A percentile compares a stretch with the other conserved stretches of the same genome.
These are phyloP conservation scores for Chaetomium cochliodes DNA, from an alignment of 495 filamentous ascomycete genomes.

Conservation along the genomic window DNA sequence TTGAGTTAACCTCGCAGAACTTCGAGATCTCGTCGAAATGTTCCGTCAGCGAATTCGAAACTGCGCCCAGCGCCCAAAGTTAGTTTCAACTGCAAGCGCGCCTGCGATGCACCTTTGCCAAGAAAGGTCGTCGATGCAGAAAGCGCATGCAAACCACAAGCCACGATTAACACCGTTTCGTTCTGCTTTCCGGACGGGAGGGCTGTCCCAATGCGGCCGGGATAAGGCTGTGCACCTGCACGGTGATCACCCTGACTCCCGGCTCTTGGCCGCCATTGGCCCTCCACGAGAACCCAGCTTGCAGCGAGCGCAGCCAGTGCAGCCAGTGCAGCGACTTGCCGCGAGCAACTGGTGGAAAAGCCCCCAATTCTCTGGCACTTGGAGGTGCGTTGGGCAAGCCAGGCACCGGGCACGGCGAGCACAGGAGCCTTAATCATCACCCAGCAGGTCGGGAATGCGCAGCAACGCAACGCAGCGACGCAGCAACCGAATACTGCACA, in stretches of 20 bases:
- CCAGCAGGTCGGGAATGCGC: slow-evolving; percentile 33
- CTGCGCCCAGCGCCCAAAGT: background rate
- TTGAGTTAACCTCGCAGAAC: background rate
- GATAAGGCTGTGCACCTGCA: slow-evolving; percentile 38
- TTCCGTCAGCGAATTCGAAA: background rate
- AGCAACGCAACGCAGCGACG: slow-evolving; percentile 21
- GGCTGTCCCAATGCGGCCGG: slow-evolving; percentile 28
- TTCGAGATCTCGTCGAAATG: background rate
- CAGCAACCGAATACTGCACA: slow-evolving; percentile 26
- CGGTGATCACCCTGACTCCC: slow-evolving; percentile 18
- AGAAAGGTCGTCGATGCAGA: slow-evolving; percentile 1
- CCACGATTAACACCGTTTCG: slow-evolving; percentile 31
- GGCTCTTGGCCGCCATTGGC: slow-evolving; percentile 29
- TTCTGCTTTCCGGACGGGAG: slow-evolving; percentile 18
- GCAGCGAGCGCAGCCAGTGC: slow-evolving; percentile 1
- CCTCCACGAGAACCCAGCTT: background rate
- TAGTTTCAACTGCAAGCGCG: background rate
- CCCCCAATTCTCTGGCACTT: too few relatives aligned
- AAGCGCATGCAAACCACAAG: slow-evolving; percentile 27
- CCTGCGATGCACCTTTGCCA: slow-evolving; percentile 9
- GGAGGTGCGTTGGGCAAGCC: slow-evolving; percentile 2
- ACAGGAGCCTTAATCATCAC: slow-evolving; percentile 21
- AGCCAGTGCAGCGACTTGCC: slow-evolving; percentile 23
- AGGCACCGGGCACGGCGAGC: slow-evolving; percentile 20
- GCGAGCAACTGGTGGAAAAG: slow-evolving; percentile 8